These are phyloP conservation scores for Pulveroboletus sp. DNA, from an alignment of 768 basidiomycete genomes.

Conservation along the genomic window DNA sequence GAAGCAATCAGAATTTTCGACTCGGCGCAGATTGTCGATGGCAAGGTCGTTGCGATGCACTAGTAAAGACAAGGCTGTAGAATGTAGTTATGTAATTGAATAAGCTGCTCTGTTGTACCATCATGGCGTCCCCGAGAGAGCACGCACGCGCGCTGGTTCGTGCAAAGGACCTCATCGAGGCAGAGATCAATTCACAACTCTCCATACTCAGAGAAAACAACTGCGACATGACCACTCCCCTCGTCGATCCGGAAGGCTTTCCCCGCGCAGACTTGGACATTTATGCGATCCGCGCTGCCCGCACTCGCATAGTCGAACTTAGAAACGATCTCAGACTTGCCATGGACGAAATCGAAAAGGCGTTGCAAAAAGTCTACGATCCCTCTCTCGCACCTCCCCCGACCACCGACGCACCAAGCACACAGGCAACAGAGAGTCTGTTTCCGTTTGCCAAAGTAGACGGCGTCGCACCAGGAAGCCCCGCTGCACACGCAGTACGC, in stretches of 20 bases:
- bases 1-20: conserved; percentile 58
- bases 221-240: conserved; percentile 64
- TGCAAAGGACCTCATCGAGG: conserved; percentile 70
- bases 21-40: conserved; percentile 47
- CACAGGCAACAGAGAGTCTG: conserved; percentile 12
- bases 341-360: conserved; percentile 64
- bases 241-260: conserved; percentile 87
- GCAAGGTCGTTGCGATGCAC: conserved; percentile 49
- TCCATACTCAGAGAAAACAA: conserved; percentile 62
- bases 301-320: conserved; percentile 75
- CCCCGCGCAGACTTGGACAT: conserved; percentile 86
- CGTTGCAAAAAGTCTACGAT: conserved; percentile 69
- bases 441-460: conserved; percentile 80
- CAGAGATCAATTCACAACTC: conserved; percentile 61
- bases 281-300: conserved; percentile 71
- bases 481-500: conserved; percentile 78
- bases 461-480: conserved; percentile 75
- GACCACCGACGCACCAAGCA: conserved; percentile 19
- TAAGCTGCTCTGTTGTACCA: conserved; percentile 31
- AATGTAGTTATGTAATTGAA: conserved; percentile 9
- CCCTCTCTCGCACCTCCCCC: conserved; percentile 25
- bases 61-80: neutral
- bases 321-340: conserved; percentile 72
- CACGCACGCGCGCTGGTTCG: conserved; percentile 63
- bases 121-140: conserved; percentile 44